These are phyloP conservation scores for Trichoderma hamatum DNA, from an alignment of 2,329 filamentous ascomycete species.

Conservation along the genomic window DNA sequence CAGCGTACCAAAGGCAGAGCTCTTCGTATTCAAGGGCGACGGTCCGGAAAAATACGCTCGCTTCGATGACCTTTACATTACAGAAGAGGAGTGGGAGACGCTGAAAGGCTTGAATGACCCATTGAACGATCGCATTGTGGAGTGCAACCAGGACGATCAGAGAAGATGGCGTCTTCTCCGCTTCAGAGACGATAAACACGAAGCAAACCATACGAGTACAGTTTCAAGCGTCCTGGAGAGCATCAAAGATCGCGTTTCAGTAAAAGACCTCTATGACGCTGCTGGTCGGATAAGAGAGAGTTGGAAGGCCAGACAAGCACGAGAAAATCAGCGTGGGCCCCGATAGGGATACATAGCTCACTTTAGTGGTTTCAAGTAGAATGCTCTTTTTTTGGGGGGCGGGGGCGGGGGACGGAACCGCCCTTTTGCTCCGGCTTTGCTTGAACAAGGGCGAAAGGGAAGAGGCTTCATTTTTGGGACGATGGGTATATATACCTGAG, in stretches of 20 bases:
- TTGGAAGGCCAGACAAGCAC: conserved; percentile 69
- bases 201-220: conserved; percentile 85
- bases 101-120: conserved; percentile 75
- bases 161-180: conserved; percentile 83
- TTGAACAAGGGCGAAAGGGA: neutral
- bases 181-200: conserved; percentile 88
- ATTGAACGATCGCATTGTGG: conserved; percentile 84
- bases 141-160: conserved; percentile 79
- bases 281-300: conserved; percentile 73
- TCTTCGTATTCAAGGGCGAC: conserved; percentile 70
- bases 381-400: neutral
- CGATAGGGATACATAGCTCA: neutral
- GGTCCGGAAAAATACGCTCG: conserved; percentile 59
- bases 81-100: conserved; percentile 78
- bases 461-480: neutral
- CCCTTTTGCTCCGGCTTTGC: neutral
- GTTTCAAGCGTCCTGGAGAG: conserved; percentile 87
- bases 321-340: conserved; percentile 32
- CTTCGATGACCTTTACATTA: conserved; percentile 70
- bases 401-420: neutral
- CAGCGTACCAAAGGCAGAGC: conserved; percentile 70
- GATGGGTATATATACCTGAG: neutral
- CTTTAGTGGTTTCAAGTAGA: neutral
- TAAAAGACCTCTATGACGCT: conserved; percentile 74
- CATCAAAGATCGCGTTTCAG: conserved; percentile 81